Base-by-base conservation (phyloP, 495 filamentous ascomycete genomes). In the Aspergillus indologenus region DNA sequence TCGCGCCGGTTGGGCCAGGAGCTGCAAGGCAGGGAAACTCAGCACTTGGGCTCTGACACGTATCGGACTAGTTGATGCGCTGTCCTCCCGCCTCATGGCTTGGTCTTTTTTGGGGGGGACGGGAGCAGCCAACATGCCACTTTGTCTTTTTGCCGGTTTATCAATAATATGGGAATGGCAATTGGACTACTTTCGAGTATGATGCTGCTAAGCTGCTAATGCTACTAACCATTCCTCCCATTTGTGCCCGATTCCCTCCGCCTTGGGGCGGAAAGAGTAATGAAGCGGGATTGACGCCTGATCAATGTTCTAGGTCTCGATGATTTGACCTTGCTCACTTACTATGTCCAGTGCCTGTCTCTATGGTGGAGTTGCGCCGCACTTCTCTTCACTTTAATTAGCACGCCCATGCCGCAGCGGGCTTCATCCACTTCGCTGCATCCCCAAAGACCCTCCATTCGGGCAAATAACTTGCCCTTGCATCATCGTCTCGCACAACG, bases 11-110 rank as follows among this genome's bases (percentile, higher is more conserved):
- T 67, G 61, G 61, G 57, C 63, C 46, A 60, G 52, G 46, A 63
- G 49, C 57, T 67, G 65, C 62, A 68, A 62, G 65, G 60, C 54
- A 62, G 58, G 57, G 57, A 60, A 59, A 54, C 26, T 65, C 59
- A 57, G 58, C 64, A 62, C 57, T 62, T 54, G 57, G 60, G 58
- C 60, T 54, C 55, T 64, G 65, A 67, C 65, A 67, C 65, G 65
- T 67, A 67, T 67, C 59, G 43, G 56, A 40, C 59, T 64, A 62
- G 55, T 47, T 46, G 62, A 65, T 68, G 65, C 58, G 65, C 61
- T 65, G 65, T 63, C 65, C 61, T 56, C 52, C 47, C 56, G 57
- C 53, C 57, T 60, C 59, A 65, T 65, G 26, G 29, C 48, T 59
- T 57, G 26, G 47, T 17, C 53, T 26, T 14, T 29, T 29, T 3